Evolutionary conservation across 768 basidiomycete species (phyloP), one percentile per base, ranked within the genome.

Genomic region (Polyporus arcularius): DNA sequence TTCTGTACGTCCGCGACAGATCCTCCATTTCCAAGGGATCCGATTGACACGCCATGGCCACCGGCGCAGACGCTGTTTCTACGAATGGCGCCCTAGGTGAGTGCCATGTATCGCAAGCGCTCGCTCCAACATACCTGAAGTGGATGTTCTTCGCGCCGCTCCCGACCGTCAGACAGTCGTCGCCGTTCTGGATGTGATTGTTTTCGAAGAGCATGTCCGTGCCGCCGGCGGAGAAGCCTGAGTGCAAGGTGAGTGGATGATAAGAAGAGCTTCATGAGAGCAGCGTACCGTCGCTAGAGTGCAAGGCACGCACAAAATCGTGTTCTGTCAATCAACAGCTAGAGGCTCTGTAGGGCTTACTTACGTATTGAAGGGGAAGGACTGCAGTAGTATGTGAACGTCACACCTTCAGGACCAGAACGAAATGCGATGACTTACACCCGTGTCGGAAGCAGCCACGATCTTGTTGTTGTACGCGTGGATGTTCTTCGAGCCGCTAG

Each of bases 301-400:
- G n/a, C n/a, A n/a, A n/a, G n/a, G n/a, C n/a, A n/a, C n/a, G n/a
- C n/a, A n/a, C n/a, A n/a, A n/a, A n/a, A n/a, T n/a, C n/a, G n/a
- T n/a, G n/a, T n/a, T n/a, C n/a, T n/a, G n/a, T n/a, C n/a, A n/a
- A n/a, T n/a, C n/a, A n/a, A n/a, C n/a, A n/a, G n/a, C n/a, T n/a
- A n/a, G n/a, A n/a, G n/a, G n/a, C n/a, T n/a, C n/a, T n/a, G n/a
- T n/a, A n/a, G n/a, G n/a, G n/a, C n/a, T n/a, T n/a, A 66, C 82
- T 48, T 69, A 85, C 83, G 83, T 85, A 63, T 86, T 86, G 71
- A 84, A 85, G 8, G 85, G 84, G 73, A 85, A 84, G 1, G 81
- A 76, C 81, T 84, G 60, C 12, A 26, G 35, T 12, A 12, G 16
- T 5, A 39, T 32, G 0, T 28, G 30, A 26, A 42, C 26, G 18